These are phyloP conservation scores for Pseudomonodictys pantanalensis DNA, from an alignment of 495 filamentous ascomycete genomes.

Conservation along the genomic window DNA sequence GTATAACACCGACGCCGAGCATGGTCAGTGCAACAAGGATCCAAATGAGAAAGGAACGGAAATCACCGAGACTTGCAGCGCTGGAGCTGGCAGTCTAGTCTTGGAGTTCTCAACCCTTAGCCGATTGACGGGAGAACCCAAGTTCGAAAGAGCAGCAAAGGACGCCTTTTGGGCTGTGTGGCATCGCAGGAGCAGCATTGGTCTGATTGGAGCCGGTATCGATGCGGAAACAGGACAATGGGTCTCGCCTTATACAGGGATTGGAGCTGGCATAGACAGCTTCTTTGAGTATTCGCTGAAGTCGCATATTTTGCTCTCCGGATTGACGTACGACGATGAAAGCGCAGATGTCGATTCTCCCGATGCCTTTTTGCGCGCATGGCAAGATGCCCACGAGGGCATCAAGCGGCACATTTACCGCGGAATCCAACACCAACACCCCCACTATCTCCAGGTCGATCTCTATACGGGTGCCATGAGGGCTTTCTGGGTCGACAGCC, in stretches of 20 bases:
- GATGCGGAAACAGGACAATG: conserved; percentile 90
- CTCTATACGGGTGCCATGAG: conserved; percentile 75
- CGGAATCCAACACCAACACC: conserved; percentile 66
- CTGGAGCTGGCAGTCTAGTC: conserved; percentile 89
- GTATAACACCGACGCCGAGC: conserved; percentile 51
- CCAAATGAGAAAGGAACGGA: conserved; percentile 52
- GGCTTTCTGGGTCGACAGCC: conserved; percentile 91
- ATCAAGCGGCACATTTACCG: conserved; percentile 82
- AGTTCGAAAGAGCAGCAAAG: conserved; percentile 86
- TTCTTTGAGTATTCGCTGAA: conserved; percentile 99
- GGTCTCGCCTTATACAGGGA: conserved; percentile 82
- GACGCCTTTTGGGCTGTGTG: conserved; percentile 94
- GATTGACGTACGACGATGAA: conserved; percentile 45
- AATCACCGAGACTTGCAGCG: conserved; percentile 93
- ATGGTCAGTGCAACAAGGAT: conserved; percentile 42
- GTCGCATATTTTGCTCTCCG: conserved; percentile 82
- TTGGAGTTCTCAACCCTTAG: conserved; percentile 90
- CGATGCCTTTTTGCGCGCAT: conserved; percentile 74
- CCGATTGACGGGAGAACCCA: conserved; percentile 77
- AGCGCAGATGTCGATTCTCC: conserved; percentile 53
- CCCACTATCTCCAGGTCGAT: conserved; percentile 89
- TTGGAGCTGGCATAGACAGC: conserved; percentile 93
- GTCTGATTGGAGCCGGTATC: conserved; percentile 86
- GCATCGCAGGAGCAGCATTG: conserved; percentile 77
- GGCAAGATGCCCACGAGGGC: conserved; percentile 78